phyloP scores from a whole-genome alignment of 306 rosid species.

The Ochetophila trinervis region DNA sequence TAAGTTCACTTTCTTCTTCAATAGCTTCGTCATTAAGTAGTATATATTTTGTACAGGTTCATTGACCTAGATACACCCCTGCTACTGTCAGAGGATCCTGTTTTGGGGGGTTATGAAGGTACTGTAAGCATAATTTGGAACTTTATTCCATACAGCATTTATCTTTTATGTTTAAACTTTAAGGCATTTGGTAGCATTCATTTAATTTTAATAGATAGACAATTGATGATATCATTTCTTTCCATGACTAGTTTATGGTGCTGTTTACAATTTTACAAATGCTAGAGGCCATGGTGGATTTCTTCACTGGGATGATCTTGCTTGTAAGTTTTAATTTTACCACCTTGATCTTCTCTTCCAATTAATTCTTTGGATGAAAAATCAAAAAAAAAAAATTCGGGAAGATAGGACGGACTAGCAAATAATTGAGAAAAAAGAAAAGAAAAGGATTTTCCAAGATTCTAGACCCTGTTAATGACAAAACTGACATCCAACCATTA shows the following conservation, averaged over 20 bases:
- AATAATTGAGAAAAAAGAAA: background rate
- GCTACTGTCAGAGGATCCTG: slow-evolving; percentile 75
- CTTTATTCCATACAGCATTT: background rate
- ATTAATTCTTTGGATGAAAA: background rate
- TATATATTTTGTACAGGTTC: slow-evolving; percentile 46
- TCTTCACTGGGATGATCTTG: slow-evolving; percentile 79
- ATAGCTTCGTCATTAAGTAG: slow-evolving; percentile 2
- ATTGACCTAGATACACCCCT: slow-evolving; percentile 83
- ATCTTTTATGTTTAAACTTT: background rate
- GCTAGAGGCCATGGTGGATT: slow-evolving; percentile 88
- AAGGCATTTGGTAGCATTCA: background rate
- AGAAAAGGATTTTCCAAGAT: background rate
- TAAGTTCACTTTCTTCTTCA: background rate
- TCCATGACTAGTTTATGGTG: slow-evolving; percentile 57
- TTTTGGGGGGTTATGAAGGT: slow-evolving; percentile 87
- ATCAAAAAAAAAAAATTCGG: background rate
- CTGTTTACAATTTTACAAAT: slow-evolving; percentile 67
- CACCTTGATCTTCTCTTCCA: background rate
- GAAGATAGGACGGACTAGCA: background rate
- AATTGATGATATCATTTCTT: slow-evolving; percentile 1
- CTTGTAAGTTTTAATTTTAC: slow-evolving; percentile 38
- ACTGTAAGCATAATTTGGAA: slow-evolving; percentile 9
- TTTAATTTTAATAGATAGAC: background rate
- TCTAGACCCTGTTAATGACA: too few species aligned
- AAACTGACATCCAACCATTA: too few species aligned